A percentile compares a stretch with the other conserved stretches of the same genome.
Evolutionary conservation across 2,329 filamentous ascomycete species (phyloP).

Genomic region (Didymella sp.): DNA sequence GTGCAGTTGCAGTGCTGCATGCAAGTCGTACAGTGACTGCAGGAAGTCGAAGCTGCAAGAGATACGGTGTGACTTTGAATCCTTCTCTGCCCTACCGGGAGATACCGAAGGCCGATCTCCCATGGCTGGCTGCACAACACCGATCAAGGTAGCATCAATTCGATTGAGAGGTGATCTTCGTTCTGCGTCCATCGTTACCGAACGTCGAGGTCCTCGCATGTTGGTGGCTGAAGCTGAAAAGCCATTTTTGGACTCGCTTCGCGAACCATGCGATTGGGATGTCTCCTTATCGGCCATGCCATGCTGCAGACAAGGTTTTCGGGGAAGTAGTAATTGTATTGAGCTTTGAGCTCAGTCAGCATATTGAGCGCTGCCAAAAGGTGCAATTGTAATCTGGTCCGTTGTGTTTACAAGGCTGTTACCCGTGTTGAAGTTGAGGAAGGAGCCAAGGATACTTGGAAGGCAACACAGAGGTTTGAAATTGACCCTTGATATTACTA

Average conservation of each 20-base stretch:
- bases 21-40: not conserved
- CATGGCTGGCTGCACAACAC: conserved; percentile 2
- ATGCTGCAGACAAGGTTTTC: not conserved
- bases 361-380: not conserved
- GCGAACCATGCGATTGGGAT: not conserved
- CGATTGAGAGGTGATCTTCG: not conserved
- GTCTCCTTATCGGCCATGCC: not conserved
- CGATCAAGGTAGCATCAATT: not conserved
- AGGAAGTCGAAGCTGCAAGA: not conserved
- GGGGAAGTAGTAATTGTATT: not conserved
- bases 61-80: not conserved
- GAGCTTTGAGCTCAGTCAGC: not conserved
- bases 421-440: not conserved
- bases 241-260: conserved; percentile 1
- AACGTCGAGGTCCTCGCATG: not conserved
- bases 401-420: not conserved
- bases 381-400: not conserved
- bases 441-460: not conserved
- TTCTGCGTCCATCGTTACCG: not conserved
- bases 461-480: conserved; percentile 9
- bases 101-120: not conserved
- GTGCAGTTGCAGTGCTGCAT: not conserved
- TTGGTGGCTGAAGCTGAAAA: conserved; percentile 3
- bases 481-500: conserved; percentile 26
- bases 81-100: not conserved